Percentiles rank a stretch among this genome's conserved stretches.
Evolutionary conservation across 2,329 filamentous ascomycete genomes (phyloP).

Genomic region (Didymella exigua): DNA sequence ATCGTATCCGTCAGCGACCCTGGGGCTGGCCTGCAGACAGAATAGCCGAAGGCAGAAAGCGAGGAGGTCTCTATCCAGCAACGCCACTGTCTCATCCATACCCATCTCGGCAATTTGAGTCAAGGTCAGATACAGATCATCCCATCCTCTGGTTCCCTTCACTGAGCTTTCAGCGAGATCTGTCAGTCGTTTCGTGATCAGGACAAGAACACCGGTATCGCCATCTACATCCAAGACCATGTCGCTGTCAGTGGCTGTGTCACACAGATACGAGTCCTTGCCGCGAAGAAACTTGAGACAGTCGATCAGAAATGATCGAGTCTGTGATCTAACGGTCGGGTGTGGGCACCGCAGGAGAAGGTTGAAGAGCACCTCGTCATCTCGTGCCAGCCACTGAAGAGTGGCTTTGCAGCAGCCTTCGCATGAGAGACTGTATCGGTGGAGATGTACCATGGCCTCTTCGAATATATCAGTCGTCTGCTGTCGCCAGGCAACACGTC

Average conservation of each 20-base stretch:
- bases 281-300: constrained; percentile 40
- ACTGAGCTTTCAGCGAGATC: constrained; percentile 31
- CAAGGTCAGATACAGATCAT: constrained; percentile 44
- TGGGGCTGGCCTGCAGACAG: constrained; percentile 32
- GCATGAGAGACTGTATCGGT: constrained; percentile 58
- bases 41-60: constrained; percentile 39
- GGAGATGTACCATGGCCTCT: constrained; percentile 59
- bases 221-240: constrained; percentile 26
- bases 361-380: constrained; percentile 65
- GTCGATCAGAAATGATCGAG: constrained; percentile 39
- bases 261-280: constrained; percentile 39
- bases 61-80: constrained; percentile 38
- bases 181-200: constrained; percentile 27
- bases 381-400: constrained; percentile 65
- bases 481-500: constrained; percentile 74
- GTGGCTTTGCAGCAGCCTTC: constrained; percentile 62
- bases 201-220: constrained; percentile 26
- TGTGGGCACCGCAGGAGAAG: constrained; percentile 56
- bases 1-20: constrained; percentile 17
- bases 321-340: constrained; percentile 37
- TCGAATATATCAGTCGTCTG: constrained; percentile 71
- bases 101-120: constrained; percentile 39
- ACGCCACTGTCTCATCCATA: constrained; percentile 31
- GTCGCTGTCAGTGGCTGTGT: constrained; percentile 34
- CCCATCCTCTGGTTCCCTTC: constrained; percentile 39